These are phyloP conservation scores for Arabidopsis suecica DNA, from an alignment of 345 rosid genomes.

Conservation along the genomic window DNA sequence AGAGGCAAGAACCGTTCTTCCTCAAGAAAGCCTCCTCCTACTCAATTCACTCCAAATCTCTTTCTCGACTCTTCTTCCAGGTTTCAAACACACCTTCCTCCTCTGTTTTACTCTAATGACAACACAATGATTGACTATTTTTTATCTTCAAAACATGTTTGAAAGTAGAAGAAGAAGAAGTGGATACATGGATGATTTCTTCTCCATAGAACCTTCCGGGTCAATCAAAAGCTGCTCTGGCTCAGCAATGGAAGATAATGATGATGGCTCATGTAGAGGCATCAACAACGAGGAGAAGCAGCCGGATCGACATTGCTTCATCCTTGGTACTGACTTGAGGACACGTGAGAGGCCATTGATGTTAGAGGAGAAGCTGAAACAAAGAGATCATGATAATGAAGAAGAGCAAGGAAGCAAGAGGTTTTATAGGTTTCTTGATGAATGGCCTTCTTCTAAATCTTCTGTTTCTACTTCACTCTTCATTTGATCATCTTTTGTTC, in stretches of 20 bases:
- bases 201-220: conserved; percentile 69
- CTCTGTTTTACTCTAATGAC: conserved; percentile 44
- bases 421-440: conserved; percentile 87
- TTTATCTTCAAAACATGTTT: background rate
- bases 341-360: conserved; percentile 47
- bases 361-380: conserved; percentile 43
- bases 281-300: conserved; percentile 51
- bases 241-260: conserved; percentile 59
- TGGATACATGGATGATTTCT: conserved; percentile 69
- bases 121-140: conserved; percentile 43
- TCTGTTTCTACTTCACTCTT: conserved; percentile 38
- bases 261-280: conserved; percentile 54
- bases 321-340: conserved; percentile 47
- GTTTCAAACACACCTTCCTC: conserved; percentile 36
- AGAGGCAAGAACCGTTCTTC: conserved; percentile 91
- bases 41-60: conserved; percentile 45
- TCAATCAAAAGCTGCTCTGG: conserved; percentile 62
- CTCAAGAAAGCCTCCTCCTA: conserved; percentile 71
- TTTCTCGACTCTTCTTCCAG: conserved; percentile 42
- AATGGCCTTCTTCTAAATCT: conserved; percentile 62
- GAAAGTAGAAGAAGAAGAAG: conserved; percentile 60
- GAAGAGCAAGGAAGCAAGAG: conserved; percentile 66
- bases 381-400: conserved; percentile 17
- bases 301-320: conserved; percentile 47
- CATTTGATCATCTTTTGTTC: conserved; percentile 28